Conservation (phyloP, 495 filamentous ascomycete genomes). For the Cercophora samala region DNA sequence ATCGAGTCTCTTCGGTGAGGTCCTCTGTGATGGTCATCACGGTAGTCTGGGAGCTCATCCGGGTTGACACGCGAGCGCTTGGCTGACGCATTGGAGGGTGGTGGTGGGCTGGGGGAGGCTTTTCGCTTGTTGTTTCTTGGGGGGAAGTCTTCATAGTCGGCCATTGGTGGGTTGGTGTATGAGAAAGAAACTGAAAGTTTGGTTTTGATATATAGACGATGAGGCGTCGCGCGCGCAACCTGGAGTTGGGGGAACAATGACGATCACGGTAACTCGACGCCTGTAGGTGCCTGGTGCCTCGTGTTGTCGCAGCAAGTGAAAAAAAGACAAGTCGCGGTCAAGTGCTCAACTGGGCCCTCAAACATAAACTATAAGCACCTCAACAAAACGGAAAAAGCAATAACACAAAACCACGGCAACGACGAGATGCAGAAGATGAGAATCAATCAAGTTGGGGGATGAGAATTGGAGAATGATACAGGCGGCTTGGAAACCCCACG, state of each 20-base stretch:
- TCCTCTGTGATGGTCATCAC: not conserved
- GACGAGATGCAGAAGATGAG: no score
- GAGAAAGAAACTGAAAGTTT: not conserved
- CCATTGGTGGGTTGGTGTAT: not conserved
- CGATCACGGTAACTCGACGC: no score
- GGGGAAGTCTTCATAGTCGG: conserved; percentile 12
- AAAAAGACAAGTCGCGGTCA: no score
- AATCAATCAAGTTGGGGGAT: not conserved
- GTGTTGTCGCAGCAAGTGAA: no score
- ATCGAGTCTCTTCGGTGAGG: conserved; percentile 7
- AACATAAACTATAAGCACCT: no score
- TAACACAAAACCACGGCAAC: no score
- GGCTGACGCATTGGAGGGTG: conserved; percentile 13
- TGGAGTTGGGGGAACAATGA: no score
- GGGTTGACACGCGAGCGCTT: conserved; percentile 26
- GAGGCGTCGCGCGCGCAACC: not conserved
- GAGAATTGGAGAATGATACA: not conserved
- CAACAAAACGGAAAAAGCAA: no score
- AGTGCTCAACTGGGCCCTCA: no score
- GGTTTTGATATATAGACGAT: not conserved
- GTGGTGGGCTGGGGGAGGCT: conserved; percentile 21
- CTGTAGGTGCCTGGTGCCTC: no score
- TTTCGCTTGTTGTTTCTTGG: conserved; percentile 25
- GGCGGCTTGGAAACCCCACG: not conserved
- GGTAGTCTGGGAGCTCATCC: not conserved